Base-by-base conservation (phyloP, 495 filamentous ascomycete genomes). In the Saxispiralis lemnorum region DNA sequence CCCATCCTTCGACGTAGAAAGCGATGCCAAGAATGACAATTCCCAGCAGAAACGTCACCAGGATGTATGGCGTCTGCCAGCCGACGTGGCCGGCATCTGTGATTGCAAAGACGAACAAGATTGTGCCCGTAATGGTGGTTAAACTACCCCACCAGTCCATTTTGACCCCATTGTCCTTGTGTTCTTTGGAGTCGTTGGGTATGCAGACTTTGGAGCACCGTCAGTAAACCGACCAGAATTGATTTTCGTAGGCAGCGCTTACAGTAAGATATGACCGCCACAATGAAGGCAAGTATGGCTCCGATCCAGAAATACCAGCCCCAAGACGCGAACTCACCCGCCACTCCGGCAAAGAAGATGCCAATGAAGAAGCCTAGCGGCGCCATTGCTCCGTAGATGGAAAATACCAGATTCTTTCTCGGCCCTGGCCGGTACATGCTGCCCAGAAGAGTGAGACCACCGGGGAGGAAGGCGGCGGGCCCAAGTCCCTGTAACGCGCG, bases 331-430 rank as follows among this genome's bases (percentile, higher is more conserved):
- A 69, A 78, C 46, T 84, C 65, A 3, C 70, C 76, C 2, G 71
- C 67, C 2, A 51, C 38, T 0, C 84, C 85, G 6, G 83, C 81
- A 39, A 85, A 72, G 56, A 89, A 82, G 36, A 92, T 82, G 1
- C 85, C 85, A 7, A 72, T 54, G 50, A 83, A 92, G 63, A 93
- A 92, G 0, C 85, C 85, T 0, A 87, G 48, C 0, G 78, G 75
- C 0, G 83, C 83, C 47, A 74, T 75, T 0, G 78, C 80, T 1
- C 84, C 81, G 57, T 88, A 92, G 0, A 89, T 59, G 35, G 75
- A 75, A 56, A 92, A 93, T 0, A 89, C 72, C 12, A 89, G 49
- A 52, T 93, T 93, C 62, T 93, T 93, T 10, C 85, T 66, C 6
- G 82, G 83, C 0, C 84, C 85, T 0, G 85, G 85, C 6, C 85